Evolutionary conservation across 2,329 filamentous ascomycete genomes (phyloP), one percentile per base, ranked within the genome.

Genomic region (Sporothrix variecibatus): DNA sequence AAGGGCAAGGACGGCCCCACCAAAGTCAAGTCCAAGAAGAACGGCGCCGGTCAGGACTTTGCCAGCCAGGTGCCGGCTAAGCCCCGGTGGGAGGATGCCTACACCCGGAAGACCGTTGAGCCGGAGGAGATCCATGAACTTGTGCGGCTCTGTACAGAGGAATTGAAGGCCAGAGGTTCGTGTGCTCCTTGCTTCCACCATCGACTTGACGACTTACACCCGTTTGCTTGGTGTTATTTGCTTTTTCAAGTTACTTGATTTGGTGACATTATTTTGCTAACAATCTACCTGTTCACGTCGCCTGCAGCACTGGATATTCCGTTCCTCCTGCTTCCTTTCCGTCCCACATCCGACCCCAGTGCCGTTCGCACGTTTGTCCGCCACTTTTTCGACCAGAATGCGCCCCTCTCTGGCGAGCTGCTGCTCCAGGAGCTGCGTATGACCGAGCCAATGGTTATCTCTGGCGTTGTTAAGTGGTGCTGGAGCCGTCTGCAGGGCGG

Each of bases 401-500:
- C 92, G 75, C 86, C 86, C 74, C 85, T 92, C 49, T 88, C 86
- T 65, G 94, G 94, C 62, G 91, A 94, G 76, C 84, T 85, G 65
- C 86, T 99, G 80, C 85, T 88, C 75, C 94, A 96, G 82, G 96
- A 99, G 84, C 86, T 99, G 78, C 93, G 95, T 76, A 91, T 99
- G 85, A 94, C 93, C 34, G 95, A 98, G 83, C 94, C 95, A 75
- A 94, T 97, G 92, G 95, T 97, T 73, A 89, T 99, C 72, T 95
- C 94, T 77, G 96, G 95, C 79, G 94, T 98, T 58, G 87, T 96
- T 77, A 99, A 98, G 86, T 99, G 96, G 96, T 98, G 95, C 83
- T 99, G 96, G 96, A 95, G 94, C 81, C 90, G 96, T 83, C 86
- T 99, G 70, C 90, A 92, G 58, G 94, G 94, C 75, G 96, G 96